A percentile compares a stretch with the other conserved stretches of the same genome.
Conservation (phyloP, 805 yeast genomes). For the Candida tibetensis region DNA sequence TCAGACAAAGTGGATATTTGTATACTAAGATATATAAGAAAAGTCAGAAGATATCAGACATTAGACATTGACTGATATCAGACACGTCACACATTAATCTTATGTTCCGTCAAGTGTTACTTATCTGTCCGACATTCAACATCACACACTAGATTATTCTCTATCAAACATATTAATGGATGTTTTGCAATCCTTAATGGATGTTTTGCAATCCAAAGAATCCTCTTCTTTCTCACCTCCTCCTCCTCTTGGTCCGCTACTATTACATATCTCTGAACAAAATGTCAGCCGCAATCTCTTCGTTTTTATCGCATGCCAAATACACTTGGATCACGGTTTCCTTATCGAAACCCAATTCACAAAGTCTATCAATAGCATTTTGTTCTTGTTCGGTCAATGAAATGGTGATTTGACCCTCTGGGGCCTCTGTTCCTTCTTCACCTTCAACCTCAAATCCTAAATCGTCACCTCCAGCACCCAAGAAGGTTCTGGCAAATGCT, state of each 20-base stretch:
- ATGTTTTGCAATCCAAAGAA: too few relatives aligned
- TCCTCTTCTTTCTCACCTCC: constrained; percentile 9
- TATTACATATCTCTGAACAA: constrained; percentile 53
- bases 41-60: too few relatives aligned
- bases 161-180: too few relatives aligned
- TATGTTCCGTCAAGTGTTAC: too few relatives aligned
- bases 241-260: constrained; percentile 5
- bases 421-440: constrained; percentile 41
- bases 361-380: constrained; percentile 82
- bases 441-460: constrained; percentile 38
- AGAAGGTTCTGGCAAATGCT: constrained; percentile 70
- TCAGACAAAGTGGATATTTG: too few relatives aligned
- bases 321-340: constrained; percentile 86
- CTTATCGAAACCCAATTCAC: constrained; percentile 92
- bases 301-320: constrained; percentile 97
- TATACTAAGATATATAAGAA: too few relatives aligned
- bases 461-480: constrained; percentile 59
- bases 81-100: too few relatives aligned
- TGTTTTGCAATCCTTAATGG: too few relatives aligned
- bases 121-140: too few relatives aligned
- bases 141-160: too few relatives aligned
- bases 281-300: constrained; percentile 92
- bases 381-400: constrained; percentile 78
- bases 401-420: constrained; percentile 44
- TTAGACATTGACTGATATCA: too few relatives aligned